Evolutionary conservation across 2,329 filamentous ascomycete species (phyloP).

Genomic region (Onygenales sp.): DNA sequence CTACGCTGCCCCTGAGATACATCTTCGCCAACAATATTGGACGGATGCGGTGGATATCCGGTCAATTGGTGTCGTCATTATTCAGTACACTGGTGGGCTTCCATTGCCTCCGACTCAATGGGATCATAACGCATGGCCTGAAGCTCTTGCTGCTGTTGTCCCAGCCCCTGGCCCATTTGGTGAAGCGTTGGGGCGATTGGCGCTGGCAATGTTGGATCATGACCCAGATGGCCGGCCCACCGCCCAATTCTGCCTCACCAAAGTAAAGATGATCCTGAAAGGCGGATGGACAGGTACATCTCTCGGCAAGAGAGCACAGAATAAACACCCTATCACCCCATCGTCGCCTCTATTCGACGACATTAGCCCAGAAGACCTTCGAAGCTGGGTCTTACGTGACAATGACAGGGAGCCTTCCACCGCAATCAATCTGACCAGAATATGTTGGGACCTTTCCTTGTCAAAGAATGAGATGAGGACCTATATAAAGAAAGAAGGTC

Average conservation of each 20-base stretch:
- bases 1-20: constrained; percentile 5
- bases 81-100: not conserved
- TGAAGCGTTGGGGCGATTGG: not conserved
- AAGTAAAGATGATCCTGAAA: not conserved
- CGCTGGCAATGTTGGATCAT: not conserved
- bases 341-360: not conserved
- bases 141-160: not conserved
- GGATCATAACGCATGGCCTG: not conserved
- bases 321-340: not conserved
- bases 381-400: not conserved
- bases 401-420: not conserved
- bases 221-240: not conserved
- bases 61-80: constrained; percentile 3
- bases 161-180: not conserved
- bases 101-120: not conserved
- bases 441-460: not conserved
- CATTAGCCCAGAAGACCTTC: not conserved
- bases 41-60: constrained; percentile 6
- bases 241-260: not conserved
- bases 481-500: not conserved
- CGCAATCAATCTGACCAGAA: not conserved
- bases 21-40: not conserved
- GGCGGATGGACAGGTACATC: not conserved
- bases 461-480: not conserved
- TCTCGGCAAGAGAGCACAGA: not conserved